Conservation (phyloP, 2,329 filamentous ascomycete species). For the Colletotrichum musae region DNA sequence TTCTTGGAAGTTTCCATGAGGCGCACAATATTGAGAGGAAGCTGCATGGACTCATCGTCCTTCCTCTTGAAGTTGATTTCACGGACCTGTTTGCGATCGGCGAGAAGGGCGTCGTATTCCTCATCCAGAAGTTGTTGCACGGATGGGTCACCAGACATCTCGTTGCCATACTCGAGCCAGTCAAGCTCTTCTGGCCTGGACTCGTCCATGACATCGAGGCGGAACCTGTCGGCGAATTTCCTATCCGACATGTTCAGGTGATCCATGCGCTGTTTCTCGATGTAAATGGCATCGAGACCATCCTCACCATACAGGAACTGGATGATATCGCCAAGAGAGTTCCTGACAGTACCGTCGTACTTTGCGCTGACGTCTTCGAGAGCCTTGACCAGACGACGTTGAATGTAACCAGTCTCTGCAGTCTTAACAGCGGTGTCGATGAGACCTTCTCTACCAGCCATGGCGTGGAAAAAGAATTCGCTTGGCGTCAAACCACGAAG, state of each 20-base stretch:
- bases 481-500: conserved; percentile 93
- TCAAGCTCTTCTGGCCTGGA: conserved; percentile 70
- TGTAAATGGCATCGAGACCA: conserved; percentile 91
- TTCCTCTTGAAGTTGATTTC: conserved; percentile 76
- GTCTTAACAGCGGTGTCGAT: conserved; percentile 99
- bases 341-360: conserved; percentile 97
- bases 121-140: conserved; percentile 89
- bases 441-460: conserved; percentile 99
- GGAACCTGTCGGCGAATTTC: conserved; percentile 85
- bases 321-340: conserved; percentile 95
- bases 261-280: conserved; percentile 93
- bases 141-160: conserved; percentile 88
- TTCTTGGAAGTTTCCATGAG: conserved; percentile 93
- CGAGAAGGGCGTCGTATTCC: conserved; percentile 84
- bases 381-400: conserved; percentile 97
- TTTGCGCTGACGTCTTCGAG: conserved; percentile 98
- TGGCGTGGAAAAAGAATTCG: conserved; percentile 99
- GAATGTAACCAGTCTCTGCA: conserved; percentile 98
- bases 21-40: conserved; percentile 91
- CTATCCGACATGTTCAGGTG: conserved; percentile 84
- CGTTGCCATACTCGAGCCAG: conserved; percentile 86
- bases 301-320: conserved; percentile 99
- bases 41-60: conserved; percentile 87
- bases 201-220: conserved; percentile 87
- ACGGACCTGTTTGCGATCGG: conserved; percentile 84